Conservation (phyloP, 345 rosid species). For the Bretschneidera sinensis region DNA sequence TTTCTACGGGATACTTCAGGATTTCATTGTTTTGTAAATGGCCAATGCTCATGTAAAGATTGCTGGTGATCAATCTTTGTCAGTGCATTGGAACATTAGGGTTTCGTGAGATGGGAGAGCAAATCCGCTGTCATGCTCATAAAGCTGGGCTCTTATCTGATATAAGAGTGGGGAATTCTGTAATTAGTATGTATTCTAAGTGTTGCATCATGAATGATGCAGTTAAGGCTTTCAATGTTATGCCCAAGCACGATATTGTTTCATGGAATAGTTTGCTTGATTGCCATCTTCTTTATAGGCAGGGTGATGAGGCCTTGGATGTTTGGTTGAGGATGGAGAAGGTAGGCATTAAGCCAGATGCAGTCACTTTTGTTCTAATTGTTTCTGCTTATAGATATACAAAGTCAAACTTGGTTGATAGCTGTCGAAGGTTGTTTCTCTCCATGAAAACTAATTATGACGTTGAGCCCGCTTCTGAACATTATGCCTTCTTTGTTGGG, state of each 20-base stretch:
- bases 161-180: conserved; percentile 57
- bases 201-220: conserved; percentile 46
- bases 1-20: conserved; percentile 75
- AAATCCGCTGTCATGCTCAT: conserved; percentile 56
- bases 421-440: conserved; percentile 47
- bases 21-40: conserved; percentile 65
- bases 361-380: conserved; percentile 44
- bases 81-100: conserved; percentile 71
- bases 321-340: conserved; percentile 53
- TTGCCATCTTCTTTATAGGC: conserved; percentile 60
- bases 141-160: conserved; percentile 51
- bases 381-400: conserved; percentile 56
- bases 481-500: conserved; percentile 51
- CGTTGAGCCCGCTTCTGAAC: conserved; percentile 60
- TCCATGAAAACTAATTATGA: conserved; percentile 46
- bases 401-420: conserved; percentile 35
- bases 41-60: conserved; percentile 72
- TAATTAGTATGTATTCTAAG: conserved; percentile 72
- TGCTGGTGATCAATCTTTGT: conserved; percentile 48
- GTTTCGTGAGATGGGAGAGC: conserved; percentile 58
- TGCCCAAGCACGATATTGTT: conserved; percentile 48
- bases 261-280: conserved; percentile 81
- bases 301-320: conserved; percentile 58
- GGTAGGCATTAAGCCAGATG: conserved; percentile 42
- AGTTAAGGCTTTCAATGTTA: conserved; percentile 39